Evolutionary conservation across 2,329 filamentous ascomycete species (phyloP).

Genomic region (Fusarium falciforme): DNA sequence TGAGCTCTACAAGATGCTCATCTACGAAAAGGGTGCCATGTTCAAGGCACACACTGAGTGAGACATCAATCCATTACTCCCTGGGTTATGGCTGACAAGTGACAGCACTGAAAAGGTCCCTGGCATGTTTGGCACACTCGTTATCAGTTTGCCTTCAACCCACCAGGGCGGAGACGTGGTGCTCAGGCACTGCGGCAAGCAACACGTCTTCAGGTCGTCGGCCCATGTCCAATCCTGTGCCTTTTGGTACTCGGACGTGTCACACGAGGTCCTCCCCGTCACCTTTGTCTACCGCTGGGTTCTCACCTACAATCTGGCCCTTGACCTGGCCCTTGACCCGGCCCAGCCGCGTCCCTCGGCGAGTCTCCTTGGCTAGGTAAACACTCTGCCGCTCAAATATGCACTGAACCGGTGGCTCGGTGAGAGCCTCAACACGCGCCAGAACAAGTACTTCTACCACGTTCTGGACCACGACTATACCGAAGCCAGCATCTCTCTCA

Average conservation of each 20-base stretch:
- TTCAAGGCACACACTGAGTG: conserved; percentile 52
- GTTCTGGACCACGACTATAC: conserved; percentile 50
- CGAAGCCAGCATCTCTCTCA: conserved; percentile 46
- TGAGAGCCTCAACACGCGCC: background rate
- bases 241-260: conserved; percentile 63
- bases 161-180: conserved; percentile 61
- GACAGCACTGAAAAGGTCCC: conserved; percentile 57
- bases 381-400: conserved; percentile 26
- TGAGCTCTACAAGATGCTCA: conserved; percentile 59
- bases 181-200: conserved; percentile 51
- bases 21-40: conserved; percentile 63
- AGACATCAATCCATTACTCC: background rate
- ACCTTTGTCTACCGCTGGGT: conserved; percentile 61
- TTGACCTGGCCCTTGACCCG: conserved; percentile 51
- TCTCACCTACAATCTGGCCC: conserved; percentile 63
- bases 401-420: conserved; percentile 40
- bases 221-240: conserved; percentile 32
- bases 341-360: conserved; percentile 36
- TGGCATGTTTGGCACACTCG: conserved; percentile 63
- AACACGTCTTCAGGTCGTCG: conserved; percentile 47
- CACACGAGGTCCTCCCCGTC: conserved; percentile 62
- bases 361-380: background rate
- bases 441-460: conserved; percentile 41
- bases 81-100: background rate
- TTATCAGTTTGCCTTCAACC: conserved; percentile 59